A percentile compares a stretch with the other conserved stretches of the same genome.
Conservation (phyloP, 2,329 filamentous ascomycete genomes). For the Endoconidiophora polonica region DNA sequence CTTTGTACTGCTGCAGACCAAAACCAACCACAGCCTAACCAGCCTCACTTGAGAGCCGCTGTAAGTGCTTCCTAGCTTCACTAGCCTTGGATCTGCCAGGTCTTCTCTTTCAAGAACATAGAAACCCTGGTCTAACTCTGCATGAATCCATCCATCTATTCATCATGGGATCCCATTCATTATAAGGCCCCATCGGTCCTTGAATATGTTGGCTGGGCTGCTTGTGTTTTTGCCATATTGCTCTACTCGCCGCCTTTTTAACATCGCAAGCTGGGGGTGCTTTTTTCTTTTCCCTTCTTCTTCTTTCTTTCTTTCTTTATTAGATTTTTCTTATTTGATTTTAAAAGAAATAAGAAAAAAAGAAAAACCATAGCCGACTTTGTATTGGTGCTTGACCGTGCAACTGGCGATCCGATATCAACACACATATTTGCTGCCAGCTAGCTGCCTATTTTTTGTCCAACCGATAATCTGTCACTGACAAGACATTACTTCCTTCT, state of each 20-base stretch:
- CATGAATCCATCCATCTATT: neutral
- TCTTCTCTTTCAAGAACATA: neutral
- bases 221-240: too few species aligned
- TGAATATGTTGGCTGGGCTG: too few species aligned
- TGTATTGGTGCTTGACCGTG: neutral
- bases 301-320: neutral
- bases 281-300: neutral
- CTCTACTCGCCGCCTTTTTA: neutral
- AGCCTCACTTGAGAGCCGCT: neutral
- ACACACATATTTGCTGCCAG: too few species aligned
- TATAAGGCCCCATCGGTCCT: neutral
- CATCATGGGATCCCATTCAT: constrained; percentile 1
- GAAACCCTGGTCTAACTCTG: neutral
- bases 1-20: neutral
- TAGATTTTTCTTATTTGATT: neutral
- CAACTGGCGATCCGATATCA: neutral
- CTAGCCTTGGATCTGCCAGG: neutral
- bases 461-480: too few species aligned
- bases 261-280: neutral
- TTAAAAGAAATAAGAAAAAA: neutral
- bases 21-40: neutral
- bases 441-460: too few species aligned
- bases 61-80: neutral
- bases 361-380: too few species aligned
- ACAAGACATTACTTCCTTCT: too few species aligned